phyloP scores from a whole-genome alignment of 257 asterid species.

The Fraxinus anomala region DNA sequence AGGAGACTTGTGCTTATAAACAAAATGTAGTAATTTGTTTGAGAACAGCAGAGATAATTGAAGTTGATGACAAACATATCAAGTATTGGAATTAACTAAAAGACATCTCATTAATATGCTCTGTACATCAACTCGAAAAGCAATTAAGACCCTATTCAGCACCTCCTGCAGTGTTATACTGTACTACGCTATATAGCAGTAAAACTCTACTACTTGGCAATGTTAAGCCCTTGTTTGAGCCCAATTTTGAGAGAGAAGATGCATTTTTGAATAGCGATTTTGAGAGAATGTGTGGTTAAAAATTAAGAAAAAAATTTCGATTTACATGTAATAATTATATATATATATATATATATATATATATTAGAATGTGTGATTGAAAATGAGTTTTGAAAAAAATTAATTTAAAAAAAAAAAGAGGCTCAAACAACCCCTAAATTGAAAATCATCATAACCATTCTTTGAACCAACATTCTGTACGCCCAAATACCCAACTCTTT shows the following conservation, averaged over 20 bases:
- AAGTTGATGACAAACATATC: not conserved
- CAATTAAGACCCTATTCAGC: not conserved
- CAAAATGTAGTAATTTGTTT: not conserved
- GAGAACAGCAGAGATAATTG: not conserved
- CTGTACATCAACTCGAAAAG: not conserved
- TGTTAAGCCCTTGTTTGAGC: not conserved
- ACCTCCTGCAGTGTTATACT: not conserved
- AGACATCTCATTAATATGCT: not conserved
- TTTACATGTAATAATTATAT: too few relatives aligned
- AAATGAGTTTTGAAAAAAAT: too few relatives aligned
- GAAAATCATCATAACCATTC: not conserved
- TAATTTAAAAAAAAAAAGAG: too few relatives aligned
- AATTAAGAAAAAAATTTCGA: too few relatives aligned
- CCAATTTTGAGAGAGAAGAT: too few relatives aligned
- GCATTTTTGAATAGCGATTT: too few relatives aligned
- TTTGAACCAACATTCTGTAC: not conserved
- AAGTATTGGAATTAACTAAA: constrained; percentile 3
- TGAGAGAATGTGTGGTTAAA: too few relatives aligned
- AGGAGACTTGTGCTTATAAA: not conserved
- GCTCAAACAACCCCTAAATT: not conserved
- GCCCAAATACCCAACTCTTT: not conserved
- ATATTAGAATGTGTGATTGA: too few relatives aligned
- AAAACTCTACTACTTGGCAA: not conserved
- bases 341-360: too few relatives aligned
- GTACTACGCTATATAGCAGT: not conserved